phyloP scores from a whole-genome alignment of 73 alveolate genomes.

The Paramecium caudatum region DNA sequence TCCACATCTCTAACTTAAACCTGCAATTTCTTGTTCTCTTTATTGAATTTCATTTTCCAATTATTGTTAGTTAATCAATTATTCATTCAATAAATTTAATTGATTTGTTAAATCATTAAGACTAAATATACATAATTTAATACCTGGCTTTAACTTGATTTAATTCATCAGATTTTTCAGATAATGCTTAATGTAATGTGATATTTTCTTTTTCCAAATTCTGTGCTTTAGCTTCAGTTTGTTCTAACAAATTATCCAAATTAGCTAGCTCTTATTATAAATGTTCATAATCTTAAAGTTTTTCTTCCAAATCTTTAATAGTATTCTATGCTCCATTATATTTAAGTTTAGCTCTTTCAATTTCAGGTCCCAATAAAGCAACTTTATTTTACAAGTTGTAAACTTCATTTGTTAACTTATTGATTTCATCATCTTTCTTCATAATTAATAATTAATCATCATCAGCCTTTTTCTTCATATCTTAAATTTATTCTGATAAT shows the following conservation, averaged over 20 bases:
- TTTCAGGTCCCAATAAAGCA: constrained; percentile 43
- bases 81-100: not conserved
- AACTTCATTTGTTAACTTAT: constrained; percentile 4
- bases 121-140: not conserved
- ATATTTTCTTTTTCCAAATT: constrained; percentile 12
- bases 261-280: not conserved
- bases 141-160: constrained; percentile 5
- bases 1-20: not conserved
- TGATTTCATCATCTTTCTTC: constrained; percentile 38
- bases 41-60: constrained; percentile 15
- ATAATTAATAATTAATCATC: not conserved
- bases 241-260: not conserved
- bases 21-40: constrained; percentile 10
- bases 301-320: constrained; percentile 31
- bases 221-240: not conserved
- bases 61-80: not conserved
- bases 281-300: constrained; percentile 42
- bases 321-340: constrained; percentile 25
- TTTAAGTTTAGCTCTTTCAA: constrained; percentile 28
- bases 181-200: not conserved
- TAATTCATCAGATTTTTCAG: constrained; percentile 41
- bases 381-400: constrained; percentile 12
- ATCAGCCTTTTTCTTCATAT: constrained; percentile 11
- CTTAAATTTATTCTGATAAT: constrained; percentile 35
- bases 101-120: not conserved